Evolutionary conservation across 106 monocot genomes (phyloP), one percentile per base, ranked within the genome.

Genomic region (Agapanthus africanus): DNA sequence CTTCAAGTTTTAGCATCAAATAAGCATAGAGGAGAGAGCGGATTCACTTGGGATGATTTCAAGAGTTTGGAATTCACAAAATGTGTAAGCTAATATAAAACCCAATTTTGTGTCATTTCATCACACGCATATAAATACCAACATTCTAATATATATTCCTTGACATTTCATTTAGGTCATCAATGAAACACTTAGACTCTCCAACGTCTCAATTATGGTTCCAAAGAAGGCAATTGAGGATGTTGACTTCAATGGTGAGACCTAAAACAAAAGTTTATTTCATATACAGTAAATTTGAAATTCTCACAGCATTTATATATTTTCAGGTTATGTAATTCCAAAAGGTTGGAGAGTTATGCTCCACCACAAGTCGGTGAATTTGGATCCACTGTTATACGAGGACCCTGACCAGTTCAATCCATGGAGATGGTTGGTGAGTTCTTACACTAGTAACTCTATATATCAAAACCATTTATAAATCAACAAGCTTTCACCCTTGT

Each of bases 351-450:
- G 4, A 8, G 37, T 64, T 10, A 0, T 64, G 38, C 64, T 64
- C 7, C 64, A 64, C 19, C 33, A 33, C 22, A 18, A 5, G 9
- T 31, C 64, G n/a, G 64, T 37, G 13, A 35, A 64, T 64, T 9
- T 93, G 63, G 88, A 93, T 56, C 59, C 80, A 15, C 68, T 73
- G 4, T 0, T 80, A 7, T 83, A 81, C 33, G 50, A 63, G 9
- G 73, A 93, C 19, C 88, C 92, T 68, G 78, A 81, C 4, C 31
- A 65, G 23, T 93, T 93, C 79, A 77, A 93, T 75, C 92, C 92
- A 16, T 93, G 92, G 92, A 85, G 92, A 76, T 93, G 92, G 91
- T 67, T 84, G 84, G 87, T 85, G 34, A 86, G 70, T 69, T 42
- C 38, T 39, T 19, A 47, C 6, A n/a, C n/a, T n/a, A n/a, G n/a